These are phyloP conservation scores for Pleurotus eryngii DNA, from an alignment of 768 basidiomycete genomes.

Conservation along the genomic window DNA sequence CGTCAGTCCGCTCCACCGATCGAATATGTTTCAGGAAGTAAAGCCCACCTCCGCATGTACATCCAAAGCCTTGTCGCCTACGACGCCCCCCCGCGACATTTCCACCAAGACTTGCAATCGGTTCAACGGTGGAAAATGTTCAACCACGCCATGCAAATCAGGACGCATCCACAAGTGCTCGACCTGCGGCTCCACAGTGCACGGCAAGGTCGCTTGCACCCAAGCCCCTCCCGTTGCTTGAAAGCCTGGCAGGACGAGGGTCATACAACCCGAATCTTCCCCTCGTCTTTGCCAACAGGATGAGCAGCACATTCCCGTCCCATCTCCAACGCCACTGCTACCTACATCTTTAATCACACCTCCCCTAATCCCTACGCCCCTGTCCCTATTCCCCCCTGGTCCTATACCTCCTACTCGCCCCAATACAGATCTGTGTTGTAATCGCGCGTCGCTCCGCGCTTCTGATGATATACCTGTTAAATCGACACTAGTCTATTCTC, in stretches of 20 bases:
- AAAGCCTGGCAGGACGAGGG: neutral
- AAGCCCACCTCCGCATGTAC: no score
- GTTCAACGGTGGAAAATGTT: neutral
- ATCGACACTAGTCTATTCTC: neutral
- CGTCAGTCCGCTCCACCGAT: no score
- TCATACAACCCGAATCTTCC: neutral
- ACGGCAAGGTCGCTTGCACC: neutral
- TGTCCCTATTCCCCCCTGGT: conserved; percentile 10
- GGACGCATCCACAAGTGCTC: neutral
- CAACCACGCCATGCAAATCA: neutral
- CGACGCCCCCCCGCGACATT: neutral
- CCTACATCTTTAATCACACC: neutral
- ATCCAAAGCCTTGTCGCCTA: neutral
- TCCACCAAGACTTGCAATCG: neutral
- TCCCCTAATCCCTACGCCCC: conserved; percentile 5
- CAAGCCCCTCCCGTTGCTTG: neutral
- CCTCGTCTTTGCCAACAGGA: neutral
- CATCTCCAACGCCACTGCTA: neutral
- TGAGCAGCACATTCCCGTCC: neutral
- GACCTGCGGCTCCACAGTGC: neutral
- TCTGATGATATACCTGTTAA: conserved; percentile 5
- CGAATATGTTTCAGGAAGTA: no score
- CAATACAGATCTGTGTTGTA: conserved; percentile 13
- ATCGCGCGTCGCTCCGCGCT: conserved; percentile 6
- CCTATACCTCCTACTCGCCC: conserved; percentile 11